Evolutionary conservation across 1,284 basidiomycete species (phyloP), one percentile per base, ranked within the genome.

Genomic region (Amylostereum areolatum): DNA sequence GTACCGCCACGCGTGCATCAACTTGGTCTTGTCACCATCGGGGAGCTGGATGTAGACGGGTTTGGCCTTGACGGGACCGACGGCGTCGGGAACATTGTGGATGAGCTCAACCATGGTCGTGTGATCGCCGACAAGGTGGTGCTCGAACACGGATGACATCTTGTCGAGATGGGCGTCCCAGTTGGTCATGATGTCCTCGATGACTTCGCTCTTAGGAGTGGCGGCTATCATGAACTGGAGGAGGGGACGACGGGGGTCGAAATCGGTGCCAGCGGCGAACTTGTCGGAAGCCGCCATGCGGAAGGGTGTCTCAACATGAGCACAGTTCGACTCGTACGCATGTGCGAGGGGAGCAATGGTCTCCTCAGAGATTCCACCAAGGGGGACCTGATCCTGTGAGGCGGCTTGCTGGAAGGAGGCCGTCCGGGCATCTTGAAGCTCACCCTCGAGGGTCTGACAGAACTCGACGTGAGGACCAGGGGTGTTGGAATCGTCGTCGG

Each of bases 151-250:
- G 43, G 80, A 65, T 18, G 60, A 35, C 72, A 91, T 81, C 52
- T 70, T 65, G 40, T 70, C 62, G 29, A 81, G 58, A 59, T 81
- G 72, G 2, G 70, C 59, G 28, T 77, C 72, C 46, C 79, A 78
- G 51, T 77, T 73, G 30, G 62, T 59, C n/a, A 71, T 57, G 28
- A 91, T 78, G 27, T 80, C 72, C 34, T 69, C 57, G 18, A 71
- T 69, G 29, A 83, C 65, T 2, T 67, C 60, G 36, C 70, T 57
- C 41, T 76, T 73, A 2, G 87, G 85, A 2, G 86, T 85, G 11
- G 86, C 88, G 2, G 81, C 79, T 36, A 81, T 70, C 75, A 91
- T 89, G 72, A 91, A 91, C 55, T 82, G 77, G 29, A 91, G 67
- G 8, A 89, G 77, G 4, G 88, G 82, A 11, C 73, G 66, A 2